phyloP scores from a whole-genome alignment of 2,329 filamentous ascomycete species.

The Pseudonectria buxi region DNA sequence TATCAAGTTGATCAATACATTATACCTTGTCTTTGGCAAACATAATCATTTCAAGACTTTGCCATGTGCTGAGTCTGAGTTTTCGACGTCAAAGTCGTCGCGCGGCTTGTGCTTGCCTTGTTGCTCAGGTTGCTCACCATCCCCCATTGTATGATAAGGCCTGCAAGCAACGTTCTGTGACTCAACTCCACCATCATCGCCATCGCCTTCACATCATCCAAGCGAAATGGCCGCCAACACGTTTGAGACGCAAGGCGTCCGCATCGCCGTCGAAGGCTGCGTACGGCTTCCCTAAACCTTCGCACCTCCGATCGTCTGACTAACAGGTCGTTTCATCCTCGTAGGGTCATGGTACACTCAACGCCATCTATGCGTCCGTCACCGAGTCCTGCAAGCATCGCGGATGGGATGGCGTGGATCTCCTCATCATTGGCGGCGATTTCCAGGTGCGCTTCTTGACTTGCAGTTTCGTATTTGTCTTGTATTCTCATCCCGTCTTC shows the following conservation, averaged over 20 bases:
- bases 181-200: no score
- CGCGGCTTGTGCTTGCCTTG: no score
- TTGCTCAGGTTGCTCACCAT: no score
- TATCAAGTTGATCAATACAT: no score
- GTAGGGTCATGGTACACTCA: slow-evolving; percentile 83
- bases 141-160: background rate
- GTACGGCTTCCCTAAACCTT: slow-evolving; percentile 42
- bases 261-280: slow-evolving; percentile 82
- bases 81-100: no score
- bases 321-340: background rate
- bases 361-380: slow-evolving; percentile 84
- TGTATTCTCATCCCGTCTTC: slow-evolving; percentile 6
- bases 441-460: slow-evolving; percentile 60
- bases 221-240: slow-evolving; percentile 25
- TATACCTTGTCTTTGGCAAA: no score
- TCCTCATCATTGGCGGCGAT: slow-evolving; percentile 92
- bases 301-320: background rate
- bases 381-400: slow-evolving; percentile 60
- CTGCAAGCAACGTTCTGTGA: background rate
- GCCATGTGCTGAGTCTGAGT: no score
- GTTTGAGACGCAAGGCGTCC: slow-evolving; percentile 45
- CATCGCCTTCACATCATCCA: no score
- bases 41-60: no score
- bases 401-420: slow-evolving; percentile 74
- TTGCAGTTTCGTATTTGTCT: background rate